These are phyloP conservation scores for Aspergillus homomorphus DNA, from an alignment of 495 filamentous ascomycete species.

Conservation along the genomic window DNA sequence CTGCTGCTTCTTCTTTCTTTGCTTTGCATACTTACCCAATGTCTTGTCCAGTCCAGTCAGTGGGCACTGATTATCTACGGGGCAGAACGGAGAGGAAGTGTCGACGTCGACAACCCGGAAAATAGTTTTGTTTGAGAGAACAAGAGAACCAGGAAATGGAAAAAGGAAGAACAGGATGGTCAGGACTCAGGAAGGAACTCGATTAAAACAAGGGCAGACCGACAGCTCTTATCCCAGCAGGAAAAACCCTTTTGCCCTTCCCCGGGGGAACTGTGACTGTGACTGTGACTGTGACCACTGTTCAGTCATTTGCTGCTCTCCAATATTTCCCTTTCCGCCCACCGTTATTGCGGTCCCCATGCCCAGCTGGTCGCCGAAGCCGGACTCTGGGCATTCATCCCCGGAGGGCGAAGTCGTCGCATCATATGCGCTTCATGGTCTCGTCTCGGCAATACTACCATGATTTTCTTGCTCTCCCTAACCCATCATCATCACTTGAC, in stretches of 20 bases:
- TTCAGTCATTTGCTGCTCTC: background rate
- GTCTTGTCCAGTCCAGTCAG: too few relatives aligned
- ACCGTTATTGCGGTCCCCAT: slow-evolving; percentile 15
- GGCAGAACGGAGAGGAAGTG: slow-evolving; percentile 33
- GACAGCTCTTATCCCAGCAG: slow-evolving; percentile 23
- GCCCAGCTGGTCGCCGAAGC: slow-evolving; percentile 40
- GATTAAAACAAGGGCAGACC: slow-evolving; percentile 11
- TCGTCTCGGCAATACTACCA: background rate
- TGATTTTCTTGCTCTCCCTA: background rate
- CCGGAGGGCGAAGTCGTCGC: background rate
- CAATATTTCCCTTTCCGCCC: slow-evolving; percentile 24
- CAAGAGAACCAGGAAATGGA: slow-evolving; percentile 7
- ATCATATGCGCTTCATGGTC: background rate
- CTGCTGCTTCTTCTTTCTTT: background rate
- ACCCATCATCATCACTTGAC: too few relatives aligned
- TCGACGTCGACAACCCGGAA: slow-evolving; percentile 17
- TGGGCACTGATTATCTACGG: slow-evolving; percentile 14
- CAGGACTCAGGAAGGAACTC: slow-evolving; percentile 12
- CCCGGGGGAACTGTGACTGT: slow-evolving; percentile 16
- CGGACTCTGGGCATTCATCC: slow-evolving; percentile 20
- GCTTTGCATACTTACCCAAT: background rate
- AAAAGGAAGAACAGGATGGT: slow-evolving; percentile 19
- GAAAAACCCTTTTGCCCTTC: slow-evolving; percentile 35
- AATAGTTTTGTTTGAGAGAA: slow-evolving; percentile 12
- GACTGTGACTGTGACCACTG: too few relatives aligned